A percentile compares a stretch with the other conserved stretches of the same genome.
Evolutionary conservation across 495 filamentous ascomycete genomes (phyloP).

Genomic region (Xylaria curta): DNA sequence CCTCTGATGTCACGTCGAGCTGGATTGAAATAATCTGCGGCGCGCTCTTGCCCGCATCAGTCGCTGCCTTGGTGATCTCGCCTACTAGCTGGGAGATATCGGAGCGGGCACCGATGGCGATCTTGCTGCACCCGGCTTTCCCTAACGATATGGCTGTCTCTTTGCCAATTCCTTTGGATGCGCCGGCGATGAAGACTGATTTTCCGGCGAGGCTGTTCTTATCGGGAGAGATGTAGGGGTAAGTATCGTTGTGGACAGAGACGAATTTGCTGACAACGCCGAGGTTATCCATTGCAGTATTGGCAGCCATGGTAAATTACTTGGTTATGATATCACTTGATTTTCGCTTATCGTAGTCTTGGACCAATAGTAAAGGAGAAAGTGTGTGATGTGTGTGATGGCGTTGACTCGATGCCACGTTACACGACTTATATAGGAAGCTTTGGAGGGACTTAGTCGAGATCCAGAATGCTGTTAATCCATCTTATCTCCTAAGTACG

Average conservation of each 20-base stretch:
- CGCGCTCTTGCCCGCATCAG: conserved; percentile 37
- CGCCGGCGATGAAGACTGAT: conserved; percentile 63
- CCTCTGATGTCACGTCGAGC: conserved; percentile 51
- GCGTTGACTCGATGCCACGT: not conserved
- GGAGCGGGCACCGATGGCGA: conserved; percentile 53
- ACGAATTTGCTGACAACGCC: conserved; percentile 30
- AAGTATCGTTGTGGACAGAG: conserved; percentile 44
- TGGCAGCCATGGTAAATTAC: conserved; percentile 29
- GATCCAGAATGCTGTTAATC: not conserved
- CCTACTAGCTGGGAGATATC: conserved; percentile 41
- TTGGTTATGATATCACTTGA: not conserved
- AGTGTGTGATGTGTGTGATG: not conserved
- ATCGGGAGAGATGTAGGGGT: conserved; percentile 43
- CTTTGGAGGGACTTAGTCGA: not conserved
- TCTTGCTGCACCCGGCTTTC: conserved; percentile 46
- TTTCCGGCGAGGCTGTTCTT: conserved; percentile 54
- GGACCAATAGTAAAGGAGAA: not conserved
- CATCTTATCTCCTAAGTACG: not conserved
- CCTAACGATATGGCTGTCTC: conserved; percentile 57
- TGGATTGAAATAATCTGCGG: conserved; percentile 51
- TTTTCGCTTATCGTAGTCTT: not conserved
- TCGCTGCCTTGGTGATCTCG: conserved; percentile 43
- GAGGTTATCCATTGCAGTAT: conserved; percentile 17
- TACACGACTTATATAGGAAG: not conserved
- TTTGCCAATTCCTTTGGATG: conserved; percentile 62